Evolutionary conservation across 23 red algal genomes (phyloP), one percentile per base, ranked within the genome.

Genomic region (Gracilaria caudata): DNA sequence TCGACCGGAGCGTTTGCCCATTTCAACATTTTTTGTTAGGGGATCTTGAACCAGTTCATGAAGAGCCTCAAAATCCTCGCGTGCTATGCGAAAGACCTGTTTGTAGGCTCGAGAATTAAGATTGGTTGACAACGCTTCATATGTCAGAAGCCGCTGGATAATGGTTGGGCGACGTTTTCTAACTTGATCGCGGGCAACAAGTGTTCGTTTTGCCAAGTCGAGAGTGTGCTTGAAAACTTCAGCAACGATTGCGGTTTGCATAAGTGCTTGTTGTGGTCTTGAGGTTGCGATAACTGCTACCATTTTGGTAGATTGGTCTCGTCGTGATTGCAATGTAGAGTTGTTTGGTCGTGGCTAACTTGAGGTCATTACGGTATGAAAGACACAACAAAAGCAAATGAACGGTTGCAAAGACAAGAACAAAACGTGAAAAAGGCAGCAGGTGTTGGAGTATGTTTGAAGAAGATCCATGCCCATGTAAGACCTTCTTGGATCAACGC

Each of bases 311-410:
- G 8, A 23, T 23, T n/a, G n/a, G n/a, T n/a, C n/a, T n/a, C n/a
- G 26, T 64, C 20, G 58, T 64, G 58, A 64, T 64, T 64, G 58
- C 58, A 64, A 20, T 64, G 20, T 64, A 64, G n/a, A n/a, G n/a
- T n/a, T n/a, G n/a, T n/a, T n/a, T n/a, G n/a, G n/a, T n/a, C n/a
- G n/a, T n/a, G n/a, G n/a, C n/a, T n/a, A n/a, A n/a, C n/a, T n/a
- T n/a, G n/a, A n/a, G n/a, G n/a, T n/a, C n/a, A n/a, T n/a, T n/a
- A n/a, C n/a, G n/a, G n/a, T n/a, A n/a, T n/a, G n/a, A n/a, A n/a
- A n/a, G n/a, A n/a, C n/a, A n/a, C n/a, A n/a, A n/a, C n/a, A n/a
- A n/a, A n/a, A n/a, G n/a, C n/a, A n/a, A n/a, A n/a, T n/a, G n/a
- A n/a, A n/a, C n/a, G n/a, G n/a, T n/a, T n/a, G n/a, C n/a, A n/a